Evolutionary conservation across 805 yeast genomes (phyloP).

Genomic region (Yarrowia porcina): DNA sequence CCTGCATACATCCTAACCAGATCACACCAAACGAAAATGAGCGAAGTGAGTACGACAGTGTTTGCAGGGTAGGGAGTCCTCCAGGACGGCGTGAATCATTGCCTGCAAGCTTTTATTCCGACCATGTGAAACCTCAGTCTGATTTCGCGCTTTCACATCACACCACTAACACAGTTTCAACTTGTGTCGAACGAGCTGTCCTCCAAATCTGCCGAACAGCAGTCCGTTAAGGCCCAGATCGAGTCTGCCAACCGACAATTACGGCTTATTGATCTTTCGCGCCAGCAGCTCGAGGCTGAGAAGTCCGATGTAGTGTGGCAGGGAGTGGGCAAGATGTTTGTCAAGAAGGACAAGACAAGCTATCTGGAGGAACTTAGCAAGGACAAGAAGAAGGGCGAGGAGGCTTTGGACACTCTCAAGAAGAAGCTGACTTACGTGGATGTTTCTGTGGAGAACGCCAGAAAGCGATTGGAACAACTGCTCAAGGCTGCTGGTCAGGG

Average conservation of each 20-base stretch:
- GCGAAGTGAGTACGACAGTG: constrained; percentile 11
- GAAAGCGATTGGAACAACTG: constrained; percentile 55
- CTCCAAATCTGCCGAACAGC: constrained; percentile 43
- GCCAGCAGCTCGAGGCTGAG: constrained; percentile 50
- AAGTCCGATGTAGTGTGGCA: constrained; percentile 61
- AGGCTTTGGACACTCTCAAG: constrained; percentile 55
- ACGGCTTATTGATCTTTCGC: constrained; percentile 55
- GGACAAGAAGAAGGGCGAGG: constrained; percentile 55
- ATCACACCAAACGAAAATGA: neutral
- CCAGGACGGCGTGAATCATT: too few species aligned
- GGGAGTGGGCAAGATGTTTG: constrained; percentile 71
- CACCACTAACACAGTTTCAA: constrained; percentile 20
- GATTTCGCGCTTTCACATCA: neutral
- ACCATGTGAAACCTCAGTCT: neutral
- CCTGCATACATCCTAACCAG: neutral
- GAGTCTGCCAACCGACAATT: constrained; percentile 49
- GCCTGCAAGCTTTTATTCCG: too few species aligned
- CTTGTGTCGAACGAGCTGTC: constrained; percentile 4
- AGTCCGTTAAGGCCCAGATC: constrained; percentile 52
- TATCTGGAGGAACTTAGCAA: constrained; percentile 50
- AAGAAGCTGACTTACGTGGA: constrained; percentile 72
- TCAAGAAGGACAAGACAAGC: constrained; percentile 42
- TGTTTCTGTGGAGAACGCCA: constrained; percentile 72
- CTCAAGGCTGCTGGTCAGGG: constrained; percentile 19
- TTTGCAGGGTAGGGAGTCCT: neutral